Conservation (phyloP, 2,329 filamentous ascomycete species). For the Alternaria dauci region DNA sequence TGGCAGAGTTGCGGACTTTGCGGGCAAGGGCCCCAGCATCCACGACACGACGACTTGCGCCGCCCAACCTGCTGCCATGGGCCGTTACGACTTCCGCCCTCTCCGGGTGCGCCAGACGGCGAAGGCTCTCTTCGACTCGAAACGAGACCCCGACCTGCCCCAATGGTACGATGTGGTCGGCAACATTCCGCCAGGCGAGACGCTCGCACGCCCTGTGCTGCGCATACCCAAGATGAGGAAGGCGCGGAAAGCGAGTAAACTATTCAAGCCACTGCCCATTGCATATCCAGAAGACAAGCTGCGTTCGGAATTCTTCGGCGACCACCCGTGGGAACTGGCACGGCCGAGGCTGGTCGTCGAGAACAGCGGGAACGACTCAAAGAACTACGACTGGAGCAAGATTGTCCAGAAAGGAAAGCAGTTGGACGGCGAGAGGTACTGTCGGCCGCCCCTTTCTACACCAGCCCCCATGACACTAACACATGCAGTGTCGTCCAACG, state of each 20-base stretch:
- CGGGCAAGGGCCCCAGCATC: constrained; percentile 9
- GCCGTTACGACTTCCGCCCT: constrained; percentile 61
- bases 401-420: constrained; percentile 77
- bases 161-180: constrained; percentile 66
- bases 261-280: constrained; percentile 83
- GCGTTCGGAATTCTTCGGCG: constrained; percentile 82
- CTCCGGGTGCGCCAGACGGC: constrained; percentile 63
- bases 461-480: neutral
- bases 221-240: constrained; percentile 57
- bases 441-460: neutral
- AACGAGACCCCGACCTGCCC: constrained; percentile 53
- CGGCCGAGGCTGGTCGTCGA: constrained; percentile 86
- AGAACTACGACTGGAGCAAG: constrained; percentile 80
- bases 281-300: constrained; percentile 84
- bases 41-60: constrained; percentile 16
- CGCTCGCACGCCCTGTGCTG: constrained; percentile 63
- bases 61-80: constrained; percentile 51
- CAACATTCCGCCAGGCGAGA: constrained; percentile 67
- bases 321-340: constrained; percentile 97
- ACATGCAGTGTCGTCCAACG: constrained; percentile 82
- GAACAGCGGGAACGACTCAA: constrained; percentile 81
- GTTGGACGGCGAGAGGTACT: constrained; percentile 83
- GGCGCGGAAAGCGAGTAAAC: constrained; percentile 68
- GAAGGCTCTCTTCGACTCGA: constrained; percentile 58
- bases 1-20: constrained; percentile 17